phyloP scores from a whole-genome alignment of 345 rosid genomes.

The Eucalyptus coolabah region DNA sequence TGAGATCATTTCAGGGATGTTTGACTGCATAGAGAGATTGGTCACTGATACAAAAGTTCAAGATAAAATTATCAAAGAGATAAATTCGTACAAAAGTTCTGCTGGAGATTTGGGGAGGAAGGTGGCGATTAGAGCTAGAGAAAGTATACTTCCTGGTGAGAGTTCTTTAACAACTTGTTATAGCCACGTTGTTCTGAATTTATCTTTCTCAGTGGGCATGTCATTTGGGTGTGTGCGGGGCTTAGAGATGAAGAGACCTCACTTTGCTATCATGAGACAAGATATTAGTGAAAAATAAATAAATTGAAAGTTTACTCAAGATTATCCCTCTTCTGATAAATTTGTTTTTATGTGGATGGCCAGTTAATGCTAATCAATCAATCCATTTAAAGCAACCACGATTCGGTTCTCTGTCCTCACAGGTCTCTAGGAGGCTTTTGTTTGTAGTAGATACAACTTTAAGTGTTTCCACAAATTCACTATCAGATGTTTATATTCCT shows the following conservation, averaged over 20 bases:
- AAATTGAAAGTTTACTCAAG: neutral
- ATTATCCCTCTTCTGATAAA: neutral
- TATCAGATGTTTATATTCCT: neutral
- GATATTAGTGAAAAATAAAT: neutral
- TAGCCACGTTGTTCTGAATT: neutral
- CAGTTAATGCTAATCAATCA: neutral
- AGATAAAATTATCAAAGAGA: constrained; percentile 63
- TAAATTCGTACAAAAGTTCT: constrained; percentile 60
- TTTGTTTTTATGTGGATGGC: neutral
- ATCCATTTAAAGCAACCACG: neutral
- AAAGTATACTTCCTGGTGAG: constrained; percentile 20
- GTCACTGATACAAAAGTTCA: constrained; percentile 62
- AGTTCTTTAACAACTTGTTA: neutral
- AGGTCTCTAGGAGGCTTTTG: neutral
- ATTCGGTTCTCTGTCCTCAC: neutral
- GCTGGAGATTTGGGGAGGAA: constrained; percentile 86
- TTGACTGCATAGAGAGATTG: constrained; percentile 83
- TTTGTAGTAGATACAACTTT: neutral
- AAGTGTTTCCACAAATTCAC: neutral
- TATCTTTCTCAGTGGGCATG: neutral
- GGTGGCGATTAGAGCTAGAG: constrained; percentile 79
- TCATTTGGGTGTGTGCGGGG: neutral
- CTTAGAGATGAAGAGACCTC: neutral
- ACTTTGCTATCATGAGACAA: neutral
- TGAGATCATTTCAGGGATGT: constrained; percentile 51